Percentiles rank a stretch among this genome's conserved stretches.
Conservation (phyloP, 2,329 filamentous ascomycete genomes). For the Cryphonectria nitschkei region DNA sequence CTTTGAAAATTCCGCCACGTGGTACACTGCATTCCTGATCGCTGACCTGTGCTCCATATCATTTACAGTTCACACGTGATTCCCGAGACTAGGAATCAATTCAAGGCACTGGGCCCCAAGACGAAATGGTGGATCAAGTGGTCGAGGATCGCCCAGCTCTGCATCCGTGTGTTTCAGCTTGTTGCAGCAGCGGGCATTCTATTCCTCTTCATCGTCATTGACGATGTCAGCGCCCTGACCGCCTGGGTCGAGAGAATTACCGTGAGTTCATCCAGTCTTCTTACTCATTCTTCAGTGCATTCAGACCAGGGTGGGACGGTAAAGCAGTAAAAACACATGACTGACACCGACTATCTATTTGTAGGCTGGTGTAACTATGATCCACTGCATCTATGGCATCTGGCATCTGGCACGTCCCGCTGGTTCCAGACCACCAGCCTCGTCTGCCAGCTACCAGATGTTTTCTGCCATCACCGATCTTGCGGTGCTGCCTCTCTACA, state of each 20-base stretch:
- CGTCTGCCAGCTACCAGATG: constrained; percentile 85
- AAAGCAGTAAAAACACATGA: not conserved
- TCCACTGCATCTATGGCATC: constrained; percentile 76
- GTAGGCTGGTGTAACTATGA: constrained; percentile 74
- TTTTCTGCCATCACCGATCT: constrained; percentile 78
- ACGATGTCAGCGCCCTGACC: constrained; percentile 63
- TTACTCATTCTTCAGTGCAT: too few species aligned
- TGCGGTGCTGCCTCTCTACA: constrained; percentile 57
- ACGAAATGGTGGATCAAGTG: constrained; percentile 74
- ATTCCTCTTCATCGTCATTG: constrained; percentile 77
- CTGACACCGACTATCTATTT: constrained; percentile 15
- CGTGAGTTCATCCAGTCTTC: constrained; percentile 53
- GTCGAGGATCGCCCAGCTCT: constrained; percentile 70
- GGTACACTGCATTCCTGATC: not conserved
- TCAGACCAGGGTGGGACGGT: too few species aligned
- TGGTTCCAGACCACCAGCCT: constrained; percentile 72
- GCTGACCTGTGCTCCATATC: constrained; percentile 10
- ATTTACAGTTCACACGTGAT: constrained; percentile 63
- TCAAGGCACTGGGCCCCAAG: constrained; percentile 68
- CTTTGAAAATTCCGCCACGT: not conserved
- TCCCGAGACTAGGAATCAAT: constrained; percentile 63
- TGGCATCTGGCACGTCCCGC: constrained; percentile 78
- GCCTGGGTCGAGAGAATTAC: constrained; percentile 78
- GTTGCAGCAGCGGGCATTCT: constrained; percentile 72
- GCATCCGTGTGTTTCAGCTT: constrained; percentile 68